Evolutionary conservation across 2,329 filamentous ascomycete species (phyloP).

Genomic region (Passalora sequoiae): DNA sequence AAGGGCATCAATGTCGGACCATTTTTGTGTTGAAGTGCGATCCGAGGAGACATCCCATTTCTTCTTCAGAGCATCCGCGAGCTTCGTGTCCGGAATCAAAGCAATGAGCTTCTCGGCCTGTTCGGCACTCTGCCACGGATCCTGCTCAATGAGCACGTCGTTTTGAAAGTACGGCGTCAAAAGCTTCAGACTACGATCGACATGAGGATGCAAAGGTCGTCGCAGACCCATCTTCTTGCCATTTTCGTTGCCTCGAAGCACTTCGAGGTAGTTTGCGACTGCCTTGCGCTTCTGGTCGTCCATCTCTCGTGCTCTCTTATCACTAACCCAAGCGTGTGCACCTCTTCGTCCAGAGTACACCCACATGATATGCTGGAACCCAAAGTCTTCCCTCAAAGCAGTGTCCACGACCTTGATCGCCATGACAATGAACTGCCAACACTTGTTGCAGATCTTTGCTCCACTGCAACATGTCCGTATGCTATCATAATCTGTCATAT

Average conservation of each 20-base stretch:
- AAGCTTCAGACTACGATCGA: slow-evolving; percentile 78
- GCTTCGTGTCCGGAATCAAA: slow-evolving; percentile 73
- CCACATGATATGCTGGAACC: slow-evolving; percentile 95
- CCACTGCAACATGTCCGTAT: slow-evolving; percentile 92
- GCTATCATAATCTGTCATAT: slow-evolving; percentile 97
- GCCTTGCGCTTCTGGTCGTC: slow-evolving; percentile 81
- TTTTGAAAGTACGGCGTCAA: slow-evolving; percentile 78
- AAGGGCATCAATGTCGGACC: slow-evolving; percentile 85
- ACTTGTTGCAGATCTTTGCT: slow-evolving; percentile 87
- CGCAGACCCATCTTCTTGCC: slow-evolving; percentile 77
- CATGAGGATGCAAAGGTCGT: slow-evolving; percentile 82
- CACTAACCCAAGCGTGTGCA: slow-evolving; percentile 97
- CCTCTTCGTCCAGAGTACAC: slow-evolving; percentile 96
- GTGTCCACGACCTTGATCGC: slow-evolving; percentile 88
- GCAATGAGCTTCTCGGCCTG: slow-evolving; percentile 72
- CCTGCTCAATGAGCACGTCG: slow-evolving; percentile 76
- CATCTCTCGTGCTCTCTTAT: slow-evolving; percentile 75
- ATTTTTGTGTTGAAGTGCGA: slow-evolving; percentile 73
- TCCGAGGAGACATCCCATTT: slow-evolving; percentile 86
- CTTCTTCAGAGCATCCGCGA: slow-evolving; percentile 73
- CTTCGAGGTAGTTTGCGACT: slow-evolving; percentile 82
- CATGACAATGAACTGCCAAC: slow-evolving; percentile 98
- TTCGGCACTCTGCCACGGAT: slow-evolving; percentile 71
- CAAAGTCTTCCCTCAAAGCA: slow-evolving; percentile 87
- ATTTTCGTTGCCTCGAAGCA: slow-evolving; percentile 80